phyloP scores from a whole-genome alignment of 495 filamentous ascomycete species.

The Penicillium simplicissimum region DNA sequence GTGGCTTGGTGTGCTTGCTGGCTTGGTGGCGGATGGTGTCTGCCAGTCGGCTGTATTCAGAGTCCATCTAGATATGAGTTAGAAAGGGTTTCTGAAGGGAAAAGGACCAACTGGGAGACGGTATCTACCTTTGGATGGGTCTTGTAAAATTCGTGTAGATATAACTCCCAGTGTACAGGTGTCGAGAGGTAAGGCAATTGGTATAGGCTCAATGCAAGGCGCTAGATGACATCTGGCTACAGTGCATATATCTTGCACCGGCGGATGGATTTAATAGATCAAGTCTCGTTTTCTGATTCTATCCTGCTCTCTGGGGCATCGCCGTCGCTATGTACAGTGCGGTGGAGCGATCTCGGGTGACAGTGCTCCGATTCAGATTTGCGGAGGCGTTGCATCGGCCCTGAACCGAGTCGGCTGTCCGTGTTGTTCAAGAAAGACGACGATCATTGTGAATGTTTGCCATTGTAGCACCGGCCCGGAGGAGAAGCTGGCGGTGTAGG shows the following conservation, averaged over 20 bases:
- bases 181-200: neutral
- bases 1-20: slow-evolving; percentile 18
- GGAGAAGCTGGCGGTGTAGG: neutral
- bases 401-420: slow-evolving; percentile 21
- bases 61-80: slow-evolving; percentile 23
- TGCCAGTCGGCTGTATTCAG: slow-evolving; percentile 27
- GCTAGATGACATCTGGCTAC: neutral
- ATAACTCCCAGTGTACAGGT: neutral
- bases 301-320: neutral
- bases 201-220: neutral
- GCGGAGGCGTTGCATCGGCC: slow-evolving; percentile 10
- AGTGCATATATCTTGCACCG: neutral
- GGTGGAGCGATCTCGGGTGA: slow-evolving; percentile 30
- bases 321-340: slow-evolving; percentile 19
- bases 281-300: neutral
- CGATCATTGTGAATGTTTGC: neutral
- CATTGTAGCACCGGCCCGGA: neutral
- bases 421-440: neutral
- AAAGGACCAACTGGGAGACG: neutral
- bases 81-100: neutral
- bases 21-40: slow-evolving; percentile 27
- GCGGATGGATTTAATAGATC: neutral
- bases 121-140: neutral
- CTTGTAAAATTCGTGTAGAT: neutral
- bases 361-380: slow-evolving; percentile 33